A percentile compares a stretch with the other conserved stretches of the same genome.
These are phyloP conservation scores for Lignosus rhinocerotis DNA, from an alignment of 1,284 basidiomycete genomes.

Conservation along the genomic window DNA sequence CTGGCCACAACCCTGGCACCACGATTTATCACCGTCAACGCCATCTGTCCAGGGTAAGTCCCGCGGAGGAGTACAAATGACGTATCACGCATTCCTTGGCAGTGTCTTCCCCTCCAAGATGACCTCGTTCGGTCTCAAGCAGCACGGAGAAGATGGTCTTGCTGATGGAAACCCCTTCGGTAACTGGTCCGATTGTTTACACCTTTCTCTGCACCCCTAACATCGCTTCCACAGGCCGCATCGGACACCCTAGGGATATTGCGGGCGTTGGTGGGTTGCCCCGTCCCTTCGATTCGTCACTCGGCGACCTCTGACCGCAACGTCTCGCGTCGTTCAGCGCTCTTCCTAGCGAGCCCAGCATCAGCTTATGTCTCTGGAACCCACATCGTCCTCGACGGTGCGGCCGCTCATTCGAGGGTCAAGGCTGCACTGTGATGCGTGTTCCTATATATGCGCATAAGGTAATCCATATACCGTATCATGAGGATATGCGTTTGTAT, in stretches of 20 bases:
- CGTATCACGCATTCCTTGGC: background rate
- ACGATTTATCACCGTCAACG: conserved; percentile 77
- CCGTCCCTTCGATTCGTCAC: conserved; percentile 3
- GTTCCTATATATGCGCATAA: too few relatives aligned
- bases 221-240: conserved; percentile 48
- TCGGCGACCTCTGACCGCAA: background rate
- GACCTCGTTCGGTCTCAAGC: conserved; percentile 77
- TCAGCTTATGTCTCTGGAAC: conserved; percentile 75
- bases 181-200: conserved; percentile 27
- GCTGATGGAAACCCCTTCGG: conserved; percentile 60
- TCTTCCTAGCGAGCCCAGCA: conserved; percentile 75
- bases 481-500: too few relatives aligned
- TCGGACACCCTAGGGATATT: conserved; percentile 70
- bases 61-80: background rate
- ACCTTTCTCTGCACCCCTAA: background rate
- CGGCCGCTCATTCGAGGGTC: conserved; percentile 31
- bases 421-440: conserved; percentile 18
- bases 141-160: conserved; percentile 54
- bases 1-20: conserved; percentile 71
- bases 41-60: conserved; percentile 76
- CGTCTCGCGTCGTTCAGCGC: conserved; percentile 26
- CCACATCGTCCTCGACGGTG: conserved; percentile 74
- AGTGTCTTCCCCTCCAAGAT: conserved; percentile 86
- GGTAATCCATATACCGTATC: too few relatives aligned
- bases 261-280: conserved; percentile 58